Evolutionary conservation across 2,329 filamentous ascomycete genomes (phyloP).

Genomic region (Verticillium tricorpus): DNA sequence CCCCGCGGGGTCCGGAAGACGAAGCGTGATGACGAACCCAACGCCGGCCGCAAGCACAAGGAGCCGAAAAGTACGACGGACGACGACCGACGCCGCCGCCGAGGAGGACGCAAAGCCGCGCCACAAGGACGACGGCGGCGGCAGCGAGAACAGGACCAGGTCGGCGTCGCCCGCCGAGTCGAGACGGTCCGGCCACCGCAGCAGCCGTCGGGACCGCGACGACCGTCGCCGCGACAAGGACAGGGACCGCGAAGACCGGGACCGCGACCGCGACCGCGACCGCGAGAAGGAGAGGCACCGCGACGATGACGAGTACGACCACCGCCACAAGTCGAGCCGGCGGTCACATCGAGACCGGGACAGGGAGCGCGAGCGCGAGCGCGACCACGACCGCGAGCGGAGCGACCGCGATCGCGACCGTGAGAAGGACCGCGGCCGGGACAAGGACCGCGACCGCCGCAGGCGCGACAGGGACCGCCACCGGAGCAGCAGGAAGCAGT

Average conservation of each 20-base stretch:
- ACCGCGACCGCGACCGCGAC: conserved; percentile 42
- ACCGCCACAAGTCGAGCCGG: conserved; percentile 30
- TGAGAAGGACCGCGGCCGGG: conserved; percentile 30
- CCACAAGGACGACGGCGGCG: conserved; percentile 25
- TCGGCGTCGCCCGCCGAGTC: conserved; percentile 60
- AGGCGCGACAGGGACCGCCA: conserved; percentile 21
- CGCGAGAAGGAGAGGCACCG: conserved; percentile 30
- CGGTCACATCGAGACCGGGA: conserved; percentile 38
- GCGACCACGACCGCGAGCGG: conserved; percentile 34
- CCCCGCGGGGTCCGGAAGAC: conserved; percentile 40
- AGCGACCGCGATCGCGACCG: conserved; percentile 35
- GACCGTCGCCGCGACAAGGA: conserved; percentile 39
- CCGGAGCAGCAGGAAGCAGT: conserved; percentile 26
- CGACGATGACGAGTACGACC: conserved; percentile 42
- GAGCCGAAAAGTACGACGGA: conserved; percentile 34
- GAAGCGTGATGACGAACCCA: conserved; percentile 42
- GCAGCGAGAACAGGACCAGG: conserved; percentile 52
- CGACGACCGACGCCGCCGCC: conserved; percentile 39
- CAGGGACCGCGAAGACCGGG: conserved; percentile 36
- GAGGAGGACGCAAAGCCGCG: conserved; percentile 36
- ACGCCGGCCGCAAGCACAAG: conserved; percentile 48
- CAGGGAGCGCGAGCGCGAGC: conserved; percentile 29
- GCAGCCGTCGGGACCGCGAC: conserved; percentile 55
- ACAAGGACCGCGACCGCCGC: conserved; percentile 27
- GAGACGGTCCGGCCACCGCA: conserved; percentile 54